Percentiles rank a stretch among this genome's conserved stretches.
Evolutionary conservation across 352 stramenopile genomes (phyloP).

Genomic region (Plasmopara viticola): DNA sequence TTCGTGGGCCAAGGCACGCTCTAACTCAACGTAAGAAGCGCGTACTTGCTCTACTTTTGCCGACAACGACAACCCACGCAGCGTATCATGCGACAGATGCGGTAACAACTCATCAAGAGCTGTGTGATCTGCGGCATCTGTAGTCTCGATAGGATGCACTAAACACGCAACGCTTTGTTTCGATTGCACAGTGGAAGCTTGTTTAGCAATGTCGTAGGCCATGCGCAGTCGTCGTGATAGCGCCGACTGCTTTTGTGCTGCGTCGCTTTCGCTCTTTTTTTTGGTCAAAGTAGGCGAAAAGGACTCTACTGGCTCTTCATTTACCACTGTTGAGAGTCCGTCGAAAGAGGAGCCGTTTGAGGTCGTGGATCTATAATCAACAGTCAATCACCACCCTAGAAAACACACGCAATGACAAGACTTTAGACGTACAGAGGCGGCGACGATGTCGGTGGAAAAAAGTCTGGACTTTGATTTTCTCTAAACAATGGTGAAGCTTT

Average conservation of each 20-base stretch:
- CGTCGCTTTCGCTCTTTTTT: conserved; percentile 13
- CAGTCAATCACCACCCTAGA: neutral
- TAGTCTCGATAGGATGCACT: conserved; percentile 3
- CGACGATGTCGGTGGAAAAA: conserved; percentile 4
- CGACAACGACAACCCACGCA: conserved; percentile 27
- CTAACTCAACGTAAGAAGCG: conserved; percentile 22
- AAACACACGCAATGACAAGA: neutral
- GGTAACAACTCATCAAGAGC: conserved; percentile 32
- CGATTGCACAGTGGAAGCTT: conserved; percentile 7
- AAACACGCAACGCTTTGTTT: neutral
- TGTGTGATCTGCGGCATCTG: conserved; percentile 20
- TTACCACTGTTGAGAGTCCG: neutral
- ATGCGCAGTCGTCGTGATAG: conserved; percentile 40
- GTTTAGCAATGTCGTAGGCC: conserved; percentile 52
- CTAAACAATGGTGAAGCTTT: neutral
- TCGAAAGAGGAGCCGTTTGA: conserved; percentile 23
- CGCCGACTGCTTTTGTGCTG: conserved; percentile 18
- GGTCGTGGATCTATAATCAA: conserved; percentile 24
- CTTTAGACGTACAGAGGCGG: conserved; percentile 12
- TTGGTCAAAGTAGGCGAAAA: conserved; percentile 12
- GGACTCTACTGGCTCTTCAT: conserved; percentile 6
- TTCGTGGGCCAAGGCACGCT: conserved; percentile 36
- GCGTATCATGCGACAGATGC: conserved; percentile 13
- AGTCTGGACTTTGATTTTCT: neutral
- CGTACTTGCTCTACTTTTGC: conserved; percentile 43